Evolutionary conservation across 75 land plant genomes (phyloP).

Genomic region (Cupressus sempervirens): DNA sequence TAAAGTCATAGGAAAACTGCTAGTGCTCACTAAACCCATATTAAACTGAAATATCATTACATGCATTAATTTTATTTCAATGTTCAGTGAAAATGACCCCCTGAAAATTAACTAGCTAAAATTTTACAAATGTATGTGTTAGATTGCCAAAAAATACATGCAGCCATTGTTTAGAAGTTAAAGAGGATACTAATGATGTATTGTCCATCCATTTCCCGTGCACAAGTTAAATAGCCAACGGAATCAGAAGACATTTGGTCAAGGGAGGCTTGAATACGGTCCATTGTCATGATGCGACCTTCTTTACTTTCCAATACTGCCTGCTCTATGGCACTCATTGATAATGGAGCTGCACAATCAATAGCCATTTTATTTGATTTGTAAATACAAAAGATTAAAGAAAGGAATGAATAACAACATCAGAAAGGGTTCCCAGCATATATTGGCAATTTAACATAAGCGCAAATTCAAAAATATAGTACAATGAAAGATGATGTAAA

Average conservation of each 20-base stretch:
- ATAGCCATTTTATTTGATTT: background rate
- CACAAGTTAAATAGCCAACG: conserved; percentile 26
- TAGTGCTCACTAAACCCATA: conserved; percentile 10
- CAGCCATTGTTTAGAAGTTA: background rate
- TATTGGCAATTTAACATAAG: background rate
- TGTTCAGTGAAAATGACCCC: background rate
- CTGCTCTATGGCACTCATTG: conserved; percentile 54
- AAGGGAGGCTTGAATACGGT: conserved; percentile 57
- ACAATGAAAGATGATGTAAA: background rate
- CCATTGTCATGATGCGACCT: conserved; percentile 68
- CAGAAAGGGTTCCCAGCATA: background rate
- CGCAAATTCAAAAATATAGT: background rate
- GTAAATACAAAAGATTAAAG: background rate
- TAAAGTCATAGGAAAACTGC: background rate
- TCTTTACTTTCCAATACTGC: conserved; percentile 54
- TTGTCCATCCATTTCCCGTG: conserved; percentile 29
- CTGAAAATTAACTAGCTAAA: background rate
- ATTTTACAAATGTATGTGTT: background rate
- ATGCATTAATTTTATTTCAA: background rate
- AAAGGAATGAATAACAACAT: background rate
- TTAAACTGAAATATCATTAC: background rate
- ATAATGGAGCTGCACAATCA: conserved; percentile 51
- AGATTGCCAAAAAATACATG: background rate
- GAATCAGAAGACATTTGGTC: conserved; percentile 45
- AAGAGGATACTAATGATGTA: conserved; percentile 61